Evolutionary conservation across 345 rosid species (phyloP), one percentile per base, ranked within the genome.

Genomic region (Eucalyptus rudis): DNA sequence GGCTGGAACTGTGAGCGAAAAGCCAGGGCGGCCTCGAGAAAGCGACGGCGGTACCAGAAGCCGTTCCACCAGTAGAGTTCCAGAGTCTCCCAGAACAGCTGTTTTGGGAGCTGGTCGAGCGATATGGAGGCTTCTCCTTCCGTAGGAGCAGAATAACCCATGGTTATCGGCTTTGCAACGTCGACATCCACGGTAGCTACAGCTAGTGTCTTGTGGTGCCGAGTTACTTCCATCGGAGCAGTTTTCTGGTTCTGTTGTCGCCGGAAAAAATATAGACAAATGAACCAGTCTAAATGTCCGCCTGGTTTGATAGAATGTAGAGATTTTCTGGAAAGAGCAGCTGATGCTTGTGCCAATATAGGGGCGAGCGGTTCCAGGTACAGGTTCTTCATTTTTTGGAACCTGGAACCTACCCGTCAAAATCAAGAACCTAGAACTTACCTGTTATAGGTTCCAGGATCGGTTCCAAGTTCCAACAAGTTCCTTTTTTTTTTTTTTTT

Each of bases 1-100:
- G 94, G 88, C 81, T 88, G 27, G 27, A 89, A 93, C 3, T 44
- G 86, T 15, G 91, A 91, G 15, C 89, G 88, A 15, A 89, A 4
- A 7, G 91, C 49, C 62, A 89, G 45, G 36, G 86, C 52, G 68
- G 49, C 86, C n/a, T n/a, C 17, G 17, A 52, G 86, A 44, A 10
- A 36, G 43, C 13, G 33, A 40, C 25, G 33, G 25, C 51, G 47
- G 49, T 88, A 71, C 89, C 91, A 86, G 59, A 50, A 76, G 33
- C 88, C 88, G 5, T 88, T 86, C 88, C 90, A 90, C 87, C 58
- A 31, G 71, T 90, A 89, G 45, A 90, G 88, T 27, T 56, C 45
- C 5, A 56, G 84, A 10, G 9, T 86, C 66, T 90, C 88, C 92
- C 91, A 92, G 36, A 79, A 87, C 17, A 52, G n/a, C 51, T 56